Percentiles rank a stretch among this genome's conserved stretches.
Conservation (phyloP, 179 eudicot genomes). For the Corrigiola litoralis region DNA sequence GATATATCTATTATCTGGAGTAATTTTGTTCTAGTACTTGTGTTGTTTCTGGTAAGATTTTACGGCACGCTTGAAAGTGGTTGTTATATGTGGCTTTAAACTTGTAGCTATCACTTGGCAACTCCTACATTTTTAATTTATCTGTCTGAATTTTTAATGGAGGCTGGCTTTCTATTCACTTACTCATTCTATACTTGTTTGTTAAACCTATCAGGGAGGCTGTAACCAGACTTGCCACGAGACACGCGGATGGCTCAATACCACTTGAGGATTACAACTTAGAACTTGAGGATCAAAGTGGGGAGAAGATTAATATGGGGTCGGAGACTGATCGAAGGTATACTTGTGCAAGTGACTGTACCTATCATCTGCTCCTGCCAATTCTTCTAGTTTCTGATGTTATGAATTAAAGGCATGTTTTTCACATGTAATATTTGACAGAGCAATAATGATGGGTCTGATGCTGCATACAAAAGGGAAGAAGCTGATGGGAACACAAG, state of each 20-base stretch:
- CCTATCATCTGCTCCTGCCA: neutral
- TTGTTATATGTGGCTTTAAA: neutral
- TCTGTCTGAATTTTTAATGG: neutral
- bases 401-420: neutral
- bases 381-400: neutral
- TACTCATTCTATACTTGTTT: neutral
- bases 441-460: slow-evolving; percentile 95
- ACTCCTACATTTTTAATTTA: neutral
- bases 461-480: slow-evolving; percentile 89
- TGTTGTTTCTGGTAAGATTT: too few species aligned
- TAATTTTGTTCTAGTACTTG: too few species aligned
- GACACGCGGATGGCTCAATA: slow-evolving; percentile 90
- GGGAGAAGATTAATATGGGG: slow-evolving; percentile 64
- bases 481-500: slow-evolving; percentile 40
- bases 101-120: neutral
- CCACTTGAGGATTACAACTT: slow-evolving; percentile 82
- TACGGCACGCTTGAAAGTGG: too few species aligned
- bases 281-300: slow-evolving; percentile 86
- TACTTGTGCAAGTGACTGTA: neutral
- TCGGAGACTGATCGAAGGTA: slow-evolving; percentile 86
- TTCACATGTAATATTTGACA: slow-evolving; percentile 26
- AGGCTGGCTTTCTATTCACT: neutral
- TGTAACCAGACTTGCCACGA: slow-evolving; percentile 57
- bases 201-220: slow-evolving; percentile 48
- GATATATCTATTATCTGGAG: too few species aligned